A percentile compares a stretch with the other conserved stretches of the same genome.
Conservation (phyloP, 108 stramenopile genomes). For the Cyclotella kingstonii region DNA sequence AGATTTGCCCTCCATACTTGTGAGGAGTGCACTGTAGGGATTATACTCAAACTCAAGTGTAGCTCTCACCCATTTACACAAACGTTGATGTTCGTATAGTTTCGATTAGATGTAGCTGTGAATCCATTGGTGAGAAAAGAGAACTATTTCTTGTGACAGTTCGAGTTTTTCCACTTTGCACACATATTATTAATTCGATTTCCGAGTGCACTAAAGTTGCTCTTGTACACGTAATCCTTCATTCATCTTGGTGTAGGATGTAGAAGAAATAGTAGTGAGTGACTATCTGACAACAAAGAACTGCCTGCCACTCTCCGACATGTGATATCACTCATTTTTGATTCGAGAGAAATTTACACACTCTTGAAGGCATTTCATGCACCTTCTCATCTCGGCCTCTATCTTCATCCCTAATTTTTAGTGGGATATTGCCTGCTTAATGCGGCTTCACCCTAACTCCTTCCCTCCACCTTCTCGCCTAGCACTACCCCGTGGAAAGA, state of each 20-base stretch:
- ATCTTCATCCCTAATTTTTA: not conserved
- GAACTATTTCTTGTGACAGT: not conserved
- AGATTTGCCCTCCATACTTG: too few species aligned
- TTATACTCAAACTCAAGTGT: not conserved
- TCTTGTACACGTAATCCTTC: not conserved
- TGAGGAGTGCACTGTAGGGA: too few species aligned
- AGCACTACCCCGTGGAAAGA: constrained; percentile 54
- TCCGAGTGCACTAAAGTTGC: too few species aligned
- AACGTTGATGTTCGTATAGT: constrained; percentile 10
- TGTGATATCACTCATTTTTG: too few species aligned
- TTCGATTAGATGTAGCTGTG: constrained; percentile 48
- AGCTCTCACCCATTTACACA: not conserved
- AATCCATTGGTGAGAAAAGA: constrained; percentile 33
- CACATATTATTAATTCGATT: not conserved
- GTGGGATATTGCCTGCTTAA: constrained; percentile 75
- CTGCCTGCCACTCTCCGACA: not conserved
- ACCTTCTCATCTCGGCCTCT: not conserved
- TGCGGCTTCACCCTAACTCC: constrained; percentile 28
- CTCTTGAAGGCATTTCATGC: too few species aligned
- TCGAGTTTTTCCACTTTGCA: not conserved
- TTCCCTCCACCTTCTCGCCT: constrained; percentile 45
- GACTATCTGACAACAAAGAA: not conserved
- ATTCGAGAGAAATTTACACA: too few species aligned
- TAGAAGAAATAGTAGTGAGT: constrained; percentile 69
- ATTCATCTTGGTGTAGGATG: constrained; percentile 54